These are phyloP conservation scores for Picea sitchensis DNA, from an alignment of 75 land plant species.

Conservation along the genomic window DNA sequence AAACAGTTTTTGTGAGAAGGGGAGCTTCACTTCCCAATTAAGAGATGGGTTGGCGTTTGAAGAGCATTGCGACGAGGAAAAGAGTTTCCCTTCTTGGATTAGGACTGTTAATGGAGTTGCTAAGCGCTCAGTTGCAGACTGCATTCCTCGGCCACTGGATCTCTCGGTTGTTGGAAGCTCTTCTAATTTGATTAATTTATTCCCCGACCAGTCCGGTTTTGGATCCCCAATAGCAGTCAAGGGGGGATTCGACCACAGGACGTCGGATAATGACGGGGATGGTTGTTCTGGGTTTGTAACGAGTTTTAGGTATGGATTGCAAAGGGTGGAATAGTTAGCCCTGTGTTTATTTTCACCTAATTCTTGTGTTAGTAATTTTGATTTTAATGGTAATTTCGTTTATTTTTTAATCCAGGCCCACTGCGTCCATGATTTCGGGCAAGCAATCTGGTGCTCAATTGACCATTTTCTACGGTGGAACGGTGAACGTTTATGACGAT, in stretches of 20 bases:
- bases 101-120: too few species aligned
- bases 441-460: constrained; percentile 18
- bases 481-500: constrained; percentile 48
- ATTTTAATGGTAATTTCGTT: not conserved
- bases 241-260: not conserved
- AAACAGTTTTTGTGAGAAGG: too few species aligned
- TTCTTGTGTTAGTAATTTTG: not conserved
- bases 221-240: not conserved
- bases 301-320: not conserved
- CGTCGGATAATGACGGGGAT: too few species aligned
- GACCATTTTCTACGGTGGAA: constrained; percentile 58
- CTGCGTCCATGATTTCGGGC: not conserved
- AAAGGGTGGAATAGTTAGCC: not conserved
- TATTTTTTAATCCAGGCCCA: not conserved
- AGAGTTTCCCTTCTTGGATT: too few species aligned
- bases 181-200: not conserved
- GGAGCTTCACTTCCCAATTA: too few species aligned
- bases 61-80: too few species aligned
- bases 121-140: too few species aligned
- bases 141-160: not conserved
- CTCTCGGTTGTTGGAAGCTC: not conserved
- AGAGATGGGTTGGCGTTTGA: too few species aligned
- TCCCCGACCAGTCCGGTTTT: not conserved
- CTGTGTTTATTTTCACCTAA: not conserved
- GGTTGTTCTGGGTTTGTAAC: too few species aligned